Conservation (phyloP, 805 yeast species). For the Lachancea mirantina region DNA sequence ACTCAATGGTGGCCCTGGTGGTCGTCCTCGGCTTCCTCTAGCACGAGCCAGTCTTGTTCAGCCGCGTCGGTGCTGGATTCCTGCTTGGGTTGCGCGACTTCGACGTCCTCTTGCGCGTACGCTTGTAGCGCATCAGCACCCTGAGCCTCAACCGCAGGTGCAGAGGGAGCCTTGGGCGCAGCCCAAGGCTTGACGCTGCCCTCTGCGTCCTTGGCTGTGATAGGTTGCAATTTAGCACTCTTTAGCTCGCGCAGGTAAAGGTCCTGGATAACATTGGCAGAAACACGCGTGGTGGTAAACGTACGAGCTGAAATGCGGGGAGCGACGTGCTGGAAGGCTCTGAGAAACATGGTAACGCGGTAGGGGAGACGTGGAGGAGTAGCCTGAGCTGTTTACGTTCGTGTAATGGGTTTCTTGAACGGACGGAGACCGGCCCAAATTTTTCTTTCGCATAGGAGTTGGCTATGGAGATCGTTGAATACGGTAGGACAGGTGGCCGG, state of each 20-base stretch:
- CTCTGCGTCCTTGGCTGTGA: conserved; percentile 67
- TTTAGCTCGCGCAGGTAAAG: conserved; percentile 81
- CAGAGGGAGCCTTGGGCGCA: conserved; percentile 69
- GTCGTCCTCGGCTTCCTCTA: conserved; percentile 58
- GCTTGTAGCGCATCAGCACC: conserved; percentile 58
- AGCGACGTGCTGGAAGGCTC: conserved; percentile 5
- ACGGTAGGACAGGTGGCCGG: too few species aligned
- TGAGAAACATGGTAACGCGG: conserved; percentile 6
- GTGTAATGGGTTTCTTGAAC: neutral
- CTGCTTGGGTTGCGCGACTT: conserved; percentile 50
- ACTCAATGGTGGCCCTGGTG: conserved; percentile 8
- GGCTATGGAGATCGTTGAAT: too few species aligned
- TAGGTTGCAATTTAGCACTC: conserved; percentile 78
- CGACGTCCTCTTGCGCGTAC: conserved; percentile 68
- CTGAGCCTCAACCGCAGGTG: conserved; percentile 65
- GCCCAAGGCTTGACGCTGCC: conserved; percentile 77
- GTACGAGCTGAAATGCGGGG: conserved; percentile 11
- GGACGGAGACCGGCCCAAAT: too few species aligned
- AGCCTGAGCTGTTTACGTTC: too few species aligned
- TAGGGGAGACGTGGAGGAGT: too few species aligned
- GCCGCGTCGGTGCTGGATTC: conserved; percentile 31
- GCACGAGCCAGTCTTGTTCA: conserved; percentile 70
- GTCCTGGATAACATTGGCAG: conserved; percentile 63
- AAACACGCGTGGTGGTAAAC: conserved; percentile 31
- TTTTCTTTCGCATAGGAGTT: too few species aligned